These are phyloP conservation scores for Suillus placidus DNA, from an alignment of 768 basidiomycete genomes.

Conservation along the genomic window DNA sequence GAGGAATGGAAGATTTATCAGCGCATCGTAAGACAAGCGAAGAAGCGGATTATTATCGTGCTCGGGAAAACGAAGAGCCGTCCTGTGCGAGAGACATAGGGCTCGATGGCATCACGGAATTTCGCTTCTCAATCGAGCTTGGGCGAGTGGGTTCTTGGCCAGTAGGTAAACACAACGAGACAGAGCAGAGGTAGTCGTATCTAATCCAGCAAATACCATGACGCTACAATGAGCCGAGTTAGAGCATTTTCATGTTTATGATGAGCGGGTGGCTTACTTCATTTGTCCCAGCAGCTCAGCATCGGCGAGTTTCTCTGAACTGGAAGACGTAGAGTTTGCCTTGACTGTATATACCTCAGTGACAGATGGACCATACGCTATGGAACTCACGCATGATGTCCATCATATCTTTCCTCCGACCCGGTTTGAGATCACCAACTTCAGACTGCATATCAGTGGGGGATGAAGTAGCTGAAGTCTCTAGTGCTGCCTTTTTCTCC, in stretches of 20 bases:
- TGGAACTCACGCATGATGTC: slow-evolving; percentile 29
- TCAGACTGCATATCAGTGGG: neutral
- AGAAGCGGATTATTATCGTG: slow-evolving; percentile 20
- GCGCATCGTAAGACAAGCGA: slow-evolving; percentile 31
- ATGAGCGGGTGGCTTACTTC: slow-evolving; percentile 17
- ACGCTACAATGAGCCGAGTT: slow-evolving; percentile 15
- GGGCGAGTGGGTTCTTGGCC: slow-evolving; percentile 14
- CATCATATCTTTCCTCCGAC: slow-evolving; percentile 29
- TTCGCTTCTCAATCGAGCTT: slow-evolving; percentile 9
- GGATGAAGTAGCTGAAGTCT: neutral
- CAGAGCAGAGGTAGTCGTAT: slow-evolving; percentile 23
- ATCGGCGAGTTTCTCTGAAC: slow-evolving; percentile 24
- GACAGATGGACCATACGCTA: neutral
- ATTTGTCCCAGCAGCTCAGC: slow-evolving; percentile 33
- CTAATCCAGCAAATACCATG: slow-evolving; percentile 24
- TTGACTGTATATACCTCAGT: slow-evolving; percentile 19
- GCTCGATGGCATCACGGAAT: slow-evolving; percentile 15
- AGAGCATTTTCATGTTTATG: neutral
- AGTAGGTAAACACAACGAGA: slow-evolving; percentile 19
- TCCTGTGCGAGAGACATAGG: slow-evolving; percentile 14
- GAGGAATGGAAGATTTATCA: slow-evolving; percentile 42
- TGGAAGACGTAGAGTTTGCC: slow-evolving; percentile 23
- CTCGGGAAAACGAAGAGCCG: slow-evolving; percentile 18
- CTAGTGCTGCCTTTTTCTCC: slow-evolving; percentile 23
- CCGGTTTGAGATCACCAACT: slow-evolving; percentile 14